Conservation (phyloP, 1,284 basidiomycete genomes). For the Melampsora occidentalis region DNA sequence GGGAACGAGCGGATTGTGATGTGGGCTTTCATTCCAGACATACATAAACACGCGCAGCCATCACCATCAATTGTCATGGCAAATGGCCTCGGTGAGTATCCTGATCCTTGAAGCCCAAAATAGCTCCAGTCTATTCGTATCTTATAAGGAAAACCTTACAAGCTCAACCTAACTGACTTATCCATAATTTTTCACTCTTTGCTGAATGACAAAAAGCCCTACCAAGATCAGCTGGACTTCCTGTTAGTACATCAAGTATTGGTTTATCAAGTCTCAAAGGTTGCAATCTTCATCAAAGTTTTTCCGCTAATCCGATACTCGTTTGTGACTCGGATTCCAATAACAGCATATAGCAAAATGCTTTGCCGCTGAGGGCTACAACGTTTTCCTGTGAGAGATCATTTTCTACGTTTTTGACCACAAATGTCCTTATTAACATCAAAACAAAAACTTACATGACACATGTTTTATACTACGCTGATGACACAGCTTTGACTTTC, state of each 20-base stretch:
- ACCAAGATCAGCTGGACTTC: conserved; percentile 34
- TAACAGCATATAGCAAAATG: conserved; percentile 18
- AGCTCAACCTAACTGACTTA: neutral
- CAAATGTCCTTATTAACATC: neutral
- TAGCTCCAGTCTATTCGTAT: neutral
- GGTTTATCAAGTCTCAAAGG: neutral
- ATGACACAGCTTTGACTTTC: conserved; percentile 19
- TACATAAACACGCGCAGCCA: neutral
- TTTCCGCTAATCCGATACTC: too few relatives aligned
- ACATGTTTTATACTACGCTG: neutral
- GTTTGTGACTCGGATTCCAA: neutral
- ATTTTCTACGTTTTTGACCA: neutral
- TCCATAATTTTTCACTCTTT: neutral
- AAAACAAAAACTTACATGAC: neutral
- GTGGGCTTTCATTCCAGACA: conserved; percentile 27
- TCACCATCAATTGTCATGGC: conserved; percentile 29
- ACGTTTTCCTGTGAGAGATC: conserved; percentile 23
- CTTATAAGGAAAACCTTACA: neutral
- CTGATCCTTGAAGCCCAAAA: neutral
- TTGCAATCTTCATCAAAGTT: neutral
- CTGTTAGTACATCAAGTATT: neutral
- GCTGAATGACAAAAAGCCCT: neutral
- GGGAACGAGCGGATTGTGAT: conserved; percentile 23
- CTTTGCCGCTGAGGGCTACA: conserved; percentile 24
- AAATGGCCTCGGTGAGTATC: conserved; percentile 29